Evolutionary conservation across 208 protist species (phyloP), one percentile per base, ranked within the genome.

Genomic region (Wallacemonas sp.): DNA sequence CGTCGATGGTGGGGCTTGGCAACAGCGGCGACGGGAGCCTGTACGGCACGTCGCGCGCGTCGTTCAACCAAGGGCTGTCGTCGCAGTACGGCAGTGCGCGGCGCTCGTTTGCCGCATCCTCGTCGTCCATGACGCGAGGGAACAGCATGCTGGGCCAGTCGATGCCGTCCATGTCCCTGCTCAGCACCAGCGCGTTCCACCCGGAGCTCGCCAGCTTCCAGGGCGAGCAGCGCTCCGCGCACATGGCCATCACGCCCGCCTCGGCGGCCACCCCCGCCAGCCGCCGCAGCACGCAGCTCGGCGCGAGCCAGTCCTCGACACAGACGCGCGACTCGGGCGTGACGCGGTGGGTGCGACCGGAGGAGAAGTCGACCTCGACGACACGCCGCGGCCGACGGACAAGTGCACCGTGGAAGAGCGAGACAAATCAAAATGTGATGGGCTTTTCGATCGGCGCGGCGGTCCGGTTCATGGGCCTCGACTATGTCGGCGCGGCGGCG

Each of bases 301-400:
- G n/a, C n/a, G n/a, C n/a, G n/a, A n/a, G n/a, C n/a, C n/a, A n/a
- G n/a, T n/a, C n/a, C n/a, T n/a, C n/a, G n/a, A n/a, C n/a, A n/a
- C n/a, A n/a, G n/a, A n/a, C n/a, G n/a, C n/a, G n/a, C n/a, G n/a
- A n/a, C n/a, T n/a, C 33, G 8, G 14, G 22, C 18, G 36, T 64
- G 25, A 64, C 57, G 23, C 57, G 57, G 25, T 64, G 57, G 57
- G 57, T 64, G 57, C 45, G 48, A 25, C 57, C 57, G 3, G 16
- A 31, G 11, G n/a, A n/a, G 55, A 29, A 16, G 12, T 23, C 20
- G 25, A 55, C 14, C 48, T 32, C 48, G 8, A 26, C 23, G 5
- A 10, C 10, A 7, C 25, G 48, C 8, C 18, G 26, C 8, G 10
- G 14, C n/a, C 48, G 48, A 11, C 48, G 48, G 8, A 31, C 23